Base-by-base conservation (phyloP, 2,329 filamentous ascomycete species). In the Fusarium marasasianum region DNA sequence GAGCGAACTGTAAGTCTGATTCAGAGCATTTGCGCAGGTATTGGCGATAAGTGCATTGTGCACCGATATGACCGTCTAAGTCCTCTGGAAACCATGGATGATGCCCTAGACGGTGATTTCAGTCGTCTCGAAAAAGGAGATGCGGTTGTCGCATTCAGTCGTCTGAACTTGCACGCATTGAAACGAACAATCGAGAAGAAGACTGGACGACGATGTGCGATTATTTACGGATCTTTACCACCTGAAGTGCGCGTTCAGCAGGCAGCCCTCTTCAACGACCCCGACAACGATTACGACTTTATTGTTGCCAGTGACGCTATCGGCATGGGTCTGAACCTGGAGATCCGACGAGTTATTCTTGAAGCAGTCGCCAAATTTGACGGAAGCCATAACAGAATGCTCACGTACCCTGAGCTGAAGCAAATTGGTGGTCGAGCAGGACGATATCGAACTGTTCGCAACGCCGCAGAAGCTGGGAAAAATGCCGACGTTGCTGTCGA, bases 271-370 rank as follows among this genome's bases (percentile, higher is more conserved):
- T 99, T 99, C 87, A 99, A 99, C 79, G 94, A 98, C 73, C 95
- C 95, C 0, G 83, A 97, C 80, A 99, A 97, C 80, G 95, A 98
- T 68, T 99, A 98, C 80, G 96, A 99, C 80, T 97, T 91, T 76
- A 86, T 99, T 11, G 95, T 96, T 33, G 96, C 97, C 14, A 98
- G 94, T 77, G 95, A 98, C 83, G 96, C 96, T 53, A 96, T 99
- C 71, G 96, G 96, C 43, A 98, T 99, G 96, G 96, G 97, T 3
- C 85, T 99, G 29, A 99, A 99, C 79, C 84, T 99, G 81, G 95
- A 91, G 82, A 94, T 98, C 80, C 96, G 95, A 80, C 93, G 97
- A 33, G 89, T 99, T 69, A 90, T 99, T 61, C 96, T 99, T 74
- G 94, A 98, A 78, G 87, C 92, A 2, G 88, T 91, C 5, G 84